Base-by-base conservation (phyloP, 2,329 filamentous ascomycete genomes). In the Aspergillus fijiensis region DNA sequence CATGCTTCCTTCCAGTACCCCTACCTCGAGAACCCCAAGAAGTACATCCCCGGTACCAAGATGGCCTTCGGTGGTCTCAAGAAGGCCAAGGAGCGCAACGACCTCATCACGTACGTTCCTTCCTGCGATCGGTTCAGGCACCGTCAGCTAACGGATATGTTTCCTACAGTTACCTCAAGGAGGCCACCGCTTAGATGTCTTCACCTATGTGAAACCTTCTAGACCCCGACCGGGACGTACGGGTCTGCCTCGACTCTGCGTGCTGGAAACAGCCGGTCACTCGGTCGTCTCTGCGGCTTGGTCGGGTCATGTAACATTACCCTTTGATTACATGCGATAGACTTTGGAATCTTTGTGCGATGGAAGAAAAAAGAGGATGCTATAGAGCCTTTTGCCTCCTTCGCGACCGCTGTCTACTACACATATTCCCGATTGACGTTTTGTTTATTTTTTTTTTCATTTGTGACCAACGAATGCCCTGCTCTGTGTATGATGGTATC, bases 1-100 rank as follows among this genome's bases (percentile, higher is more conserved):
- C 47, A 47, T 35, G 52, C 12, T 33, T 53, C 21, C 31, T 19
- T 66, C 52, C 72, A 93, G 91, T 98, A 96, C 83, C 86, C 89
- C 70, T 99, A 99, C 89, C 93, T 99, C 76, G 95, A 99, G 88
- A 98, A 98, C 90, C 95, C 95, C 84, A 99, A 99, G 90, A 98
- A 98, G 87, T 99, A 93, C 88, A 97, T 99, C 69, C 95, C 95
- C 72, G 95, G 95, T 72, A 99, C 95, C 84, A 99, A 98, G 92
- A 99, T 99, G 95, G 95, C 95, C 74, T 99, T 98, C 79, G 95
- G 95, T 84, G 95, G 95, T 81, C 87, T 99, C 77, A 99, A 99
- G 93, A 99, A 99, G 91, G 87, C 88, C 78, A 98, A 98, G 91
- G 95, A 98, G 85, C 88, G 95, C 80, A 96, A 98, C 81, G 94